A percentile compares a stretch with the other conserved stretches of the same genome.
These are phyloP conservation scores for Ligustrum vulgare DNA, from an alignment of 257 asterid species.

Conservation along the genomic window DNA sequence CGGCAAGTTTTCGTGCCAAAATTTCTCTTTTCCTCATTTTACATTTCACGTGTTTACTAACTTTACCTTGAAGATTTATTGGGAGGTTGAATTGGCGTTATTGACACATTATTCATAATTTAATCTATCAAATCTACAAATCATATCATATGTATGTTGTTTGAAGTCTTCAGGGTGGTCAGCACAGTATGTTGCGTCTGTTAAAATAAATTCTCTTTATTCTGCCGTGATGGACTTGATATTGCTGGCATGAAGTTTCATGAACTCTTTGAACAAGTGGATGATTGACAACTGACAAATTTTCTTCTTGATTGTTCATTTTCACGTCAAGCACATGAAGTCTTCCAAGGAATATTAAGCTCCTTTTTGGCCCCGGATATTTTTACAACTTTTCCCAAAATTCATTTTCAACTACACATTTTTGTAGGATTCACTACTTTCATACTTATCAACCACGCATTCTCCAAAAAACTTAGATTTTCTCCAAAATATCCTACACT, in stretches of 20 bases:
- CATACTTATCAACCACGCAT: too few relatives aligned
- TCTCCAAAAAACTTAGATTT: too few relatives aligned
- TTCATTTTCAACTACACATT: too few relatives aligned
- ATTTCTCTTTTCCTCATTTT: constrained; percentile 11
- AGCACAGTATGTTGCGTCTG: not conserved
- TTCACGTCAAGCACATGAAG: not conserved
- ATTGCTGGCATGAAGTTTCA: not conserved
- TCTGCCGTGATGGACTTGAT: constrained; percentile 2
- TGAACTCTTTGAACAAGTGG: not conserved
- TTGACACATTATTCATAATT: not conserved
- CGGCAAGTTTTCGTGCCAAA: constrained; percentile 48
- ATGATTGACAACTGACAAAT: not conserved
- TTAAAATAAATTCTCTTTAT: not conserved
- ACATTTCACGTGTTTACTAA: constrained; percentile 11
- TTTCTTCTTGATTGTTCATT: not conserved
- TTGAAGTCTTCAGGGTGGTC: not conserved
- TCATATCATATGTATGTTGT: not conserved
- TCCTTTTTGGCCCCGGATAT: too few relatives aligned
- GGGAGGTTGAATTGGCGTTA: not conserved
- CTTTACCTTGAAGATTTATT: not conserved
- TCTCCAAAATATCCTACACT: too few relatives aligned
- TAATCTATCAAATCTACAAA: not conserved
- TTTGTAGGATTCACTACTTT: too few relatives aligned
- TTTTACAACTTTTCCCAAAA: too few relatives aligned
- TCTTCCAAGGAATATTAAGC: not conserved